These are phyloP conservation scores for Hypholoma fasciculare DNA, from an alignment of 768 basidiomycete genomes.

Conservation along the genomic window DNA sequence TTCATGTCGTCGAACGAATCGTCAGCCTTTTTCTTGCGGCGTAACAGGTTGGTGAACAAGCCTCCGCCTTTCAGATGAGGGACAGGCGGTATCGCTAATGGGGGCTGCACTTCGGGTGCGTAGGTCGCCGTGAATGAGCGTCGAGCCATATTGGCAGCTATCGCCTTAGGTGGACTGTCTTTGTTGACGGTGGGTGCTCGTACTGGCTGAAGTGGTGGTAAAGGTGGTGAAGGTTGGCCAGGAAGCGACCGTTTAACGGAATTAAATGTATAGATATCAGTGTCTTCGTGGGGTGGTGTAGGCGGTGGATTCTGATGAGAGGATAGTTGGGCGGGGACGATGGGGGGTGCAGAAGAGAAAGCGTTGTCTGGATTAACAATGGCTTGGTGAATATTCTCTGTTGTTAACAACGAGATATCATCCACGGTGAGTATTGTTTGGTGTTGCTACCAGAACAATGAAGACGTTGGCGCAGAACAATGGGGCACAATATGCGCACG, in stretches of 20 bases:
- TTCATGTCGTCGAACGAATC: conserved; percentile 24
- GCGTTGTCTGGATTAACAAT: conserved; percentile 18
- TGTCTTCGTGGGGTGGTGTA: conserved; percentile 5
- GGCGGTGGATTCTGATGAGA: background rate
- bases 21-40: conserved; percentile 38
- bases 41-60: conserved; percentile 35
- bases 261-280: background rate
- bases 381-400: conserved; percentile 37
- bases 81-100: conserved; percentile 15
- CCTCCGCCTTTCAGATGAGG: conserved; percentile 27
- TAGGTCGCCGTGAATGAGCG: conserved; percentile 35
- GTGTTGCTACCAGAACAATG: conserved; percentile 37
- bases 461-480: conserved; percentile 18
- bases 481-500: conserved; percentile 13
- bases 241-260: conserved; percentile 1
- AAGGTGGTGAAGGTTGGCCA: conserved; percentile 1
- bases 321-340: conserved; percentile 4
- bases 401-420: conserved; percentile 42
- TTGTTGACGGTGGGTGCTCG: conserved; percentile 9
- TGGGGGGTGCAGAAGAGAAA: conserved; percentile 8
- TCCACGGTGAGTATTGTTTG: conserved; percentile 48
- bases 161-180: conserved; percentile 11
- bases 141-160: conserved; percentile 24
- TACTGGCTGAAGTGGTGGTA: conserved; percentile 15
- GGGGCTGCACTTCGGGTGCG: conserved; percentile 21